phyloP scores from a whole-genome alignment of 1,139 yeast genomes.

The Diutina scorzettiae region DNA sequence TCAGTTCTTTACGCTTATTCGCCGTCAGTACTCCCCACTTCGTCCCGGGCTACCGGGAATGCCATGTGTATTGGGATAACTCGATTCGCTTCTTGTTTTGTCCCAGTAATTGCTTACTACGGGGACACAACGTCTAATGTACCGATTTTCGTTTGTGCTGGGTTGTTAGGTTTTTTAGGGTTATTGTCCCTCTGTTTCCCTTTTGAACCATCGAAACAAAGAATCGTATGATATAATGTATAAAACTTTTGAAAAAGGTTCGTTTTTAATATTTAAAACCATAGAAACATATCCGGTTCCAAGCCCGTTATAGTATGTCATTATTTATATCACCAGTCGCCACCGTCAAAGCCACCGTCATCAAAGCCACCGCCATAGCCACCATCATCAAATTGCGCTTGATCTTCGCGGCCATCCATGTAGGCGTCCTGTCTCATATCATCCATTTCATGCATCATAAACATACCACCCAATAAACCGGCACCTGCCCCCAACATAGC shows the following conservation, averaged over 20 bases:
- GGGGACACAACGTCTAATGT: constrained; percentile 20
- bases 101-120: constrained; percentile 41
- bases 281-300: too few species aligned
- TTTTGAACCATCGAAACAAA: constrained; percentile 31
- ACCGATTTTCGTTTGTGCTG: constrained; percentile 50
- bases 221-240: constrained; percentile 14
- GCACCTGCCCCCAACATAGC: constrained; percentile 3
- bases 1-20: constrained; percentile 46
- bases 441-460: constrained; percentile 3
- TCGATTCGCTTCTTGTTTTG: constrained; percentile 35
- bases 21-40: constrained; percentile 47
- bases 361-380: background rate
- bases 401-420: background rate
- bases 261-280: too few species aligned
- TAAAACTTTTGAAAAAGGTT: too few species aligned
- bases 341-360: constrained; percentile 4
- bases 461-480: constrained; percentile 3
- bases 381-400: background rate
- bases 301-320: too few species aligned
- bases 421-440: constrained; percentile 2
- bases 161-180: constrained; percentile 33
- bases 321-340: background rate
- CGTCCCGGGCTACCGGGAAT: constrained; percentile 44
- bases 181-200: constrained; percentile 32
- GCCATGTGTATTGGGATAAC: constrained; percentile 37